These are phyloP conservation scores for Ramalina peruviana DNA, from an alignment of 495 filamentous ascomycete genomes.

Conservation along the genomic window DNA sequence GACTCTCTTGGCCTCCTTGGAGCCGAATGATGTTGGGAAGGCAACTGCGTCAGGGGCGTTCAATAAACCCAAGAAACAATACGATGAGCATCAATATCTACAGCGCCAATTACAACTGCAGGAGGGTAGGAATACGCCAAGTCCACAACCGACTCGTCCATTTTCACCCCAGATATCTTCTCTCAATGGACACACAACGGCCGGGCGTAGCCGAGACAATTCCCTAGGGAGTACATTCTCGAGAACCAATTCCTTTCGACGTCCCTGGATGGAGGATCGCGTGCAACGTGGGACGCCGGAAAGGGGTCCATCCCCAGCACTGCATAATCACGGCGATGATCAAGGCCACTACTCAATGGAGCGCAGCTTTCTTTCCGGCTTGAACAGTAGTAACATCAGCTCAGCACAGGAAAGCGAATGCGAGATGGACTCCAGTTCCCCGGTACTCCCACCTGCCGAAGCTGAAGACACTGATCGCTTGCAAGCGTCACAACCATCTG, in stretches of 20 bases:
- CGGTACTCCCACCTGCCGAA: not conserved
- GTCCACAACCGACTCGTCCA: constrained; percentile 12
- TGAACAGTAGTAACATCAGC: constrained; percentile 26
- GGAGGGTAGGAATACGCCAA: constrained; percentile 40
- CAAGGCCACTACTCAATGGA: constrained; percentile 5
- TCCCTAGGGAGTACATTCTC: constrained; percentile 32
- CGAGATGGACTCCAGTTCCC: constrained; percentile 8
- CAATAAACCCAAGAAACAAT: constrained; percentile 59
- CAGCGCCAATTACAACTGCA: constrained; percentile 70
- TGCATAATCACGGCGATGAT: constrained; percentile 2
- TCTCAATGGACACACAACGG: constrained; percentile 17
- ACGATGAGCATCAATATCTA: constrained; percentile 73
- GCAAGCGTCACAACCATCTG: not conserved
- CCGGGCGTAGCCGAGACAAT: constrained; percentile 24
- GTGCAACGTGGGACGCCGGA: constrained; percentile 5
- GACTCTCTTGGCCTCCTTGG: constrained; percentile 40
- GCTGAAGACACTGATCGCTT: not conserved
- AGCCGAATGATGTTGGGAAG: constrained; percentile 69
- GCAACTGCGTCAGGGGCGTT: constrained; percentile 77
- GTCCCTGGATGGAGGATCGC: constrained; percentile 8
- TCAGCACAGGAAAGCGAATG: constrained; percentile 8
- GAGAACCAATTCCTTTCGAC: constrained; percentile 27
- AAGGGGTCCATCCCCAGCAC: constrained; percentile 2
- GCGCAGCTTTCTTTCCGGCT: constrained; percentile 30
- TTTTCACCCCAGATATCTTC: constrained; percentile 20